Evolutionary conservation across 208 protist species (phyloP).

Genomic region (Naegleria lovaniensis): DNA sequence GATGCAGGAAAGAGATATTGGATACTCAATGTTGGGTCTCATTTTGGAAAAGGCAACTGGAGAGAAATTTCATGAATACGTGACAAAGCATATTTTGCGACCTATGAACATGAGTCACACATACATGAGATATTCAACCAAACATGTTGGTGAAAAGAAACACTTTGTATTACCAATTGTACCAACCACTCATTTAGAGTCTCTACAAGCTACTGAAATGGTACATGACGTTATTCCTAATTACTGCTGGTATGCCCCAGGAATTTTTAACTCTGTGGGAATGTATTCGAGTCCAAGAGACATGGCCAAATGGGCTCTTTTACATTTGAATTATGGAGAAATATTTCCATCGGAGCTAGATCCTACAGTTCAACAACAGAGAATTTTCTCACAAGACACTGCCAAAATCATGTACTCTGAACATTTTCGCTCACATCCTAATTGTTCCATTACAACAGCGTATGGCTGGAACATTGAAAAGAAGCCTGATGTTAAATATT

Average conservation of each 20-base stretch:
- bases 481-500: neutral
- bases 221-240: neutral
- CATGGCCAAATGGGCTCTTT: neutral
- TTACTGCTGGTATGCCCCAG: neutral
- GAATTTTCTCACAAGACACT: neutral
- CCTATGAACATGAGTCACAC: neutral
- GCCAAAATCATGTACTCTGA: neutral
- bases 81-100: neutral
- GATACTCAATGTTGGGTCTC: neutral
- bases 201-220: too few species aligned
- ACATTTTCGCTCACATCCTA: neutral
- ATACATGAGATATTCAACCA: neutral
- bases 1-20: too few species aligned
- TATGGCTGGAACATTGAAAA: neutral
- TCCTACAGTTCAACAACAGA: neutral
- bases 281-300: neutral
- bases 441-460: neutral
- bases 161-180: neutral
- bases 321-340: constrained; percentile 10
- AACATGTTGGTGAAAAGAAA: neutral
- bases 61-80: neutral
- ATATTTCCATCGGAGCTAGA: neutral
- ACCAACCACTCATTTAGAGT: neutral
- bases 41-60: neutral
- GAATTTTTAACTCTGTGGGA: neutral